Evolutionary conservation across 1,284 basidiomycete species (phyloP), one percentile per base, ranked within the genome.

Genomic region (Tylopilus sp.): DNA sequence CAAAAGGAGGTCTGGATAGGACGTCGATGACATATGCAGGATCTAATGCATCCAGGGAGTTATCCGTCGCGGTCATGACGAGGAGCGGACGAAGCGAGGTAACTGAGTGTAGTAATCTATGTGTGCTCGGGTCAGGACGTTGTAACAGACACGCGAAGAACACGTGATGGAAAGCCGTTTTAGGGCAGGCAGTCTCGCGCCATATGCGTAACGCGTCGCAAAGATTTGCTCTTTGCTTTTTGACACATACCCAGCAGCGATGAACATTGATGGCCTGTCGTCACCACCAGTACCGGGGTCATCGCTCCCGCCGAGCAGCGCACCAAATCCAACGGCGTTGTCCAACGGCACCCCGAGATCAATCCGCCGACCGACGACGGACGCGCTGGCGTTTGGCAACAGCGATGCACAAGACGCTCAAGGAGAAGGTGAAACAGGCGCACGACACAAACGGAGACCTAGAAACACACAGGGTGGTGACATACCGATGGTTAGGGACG

Each of bases 401-500:
- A 78, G 79, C 49, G 78, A 79, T 23, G 74, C 70, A 12, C 76
- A 75, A 41, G 75, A 76, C 23, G 72, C 55, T 5, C 64, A 68
- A n/a, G 71, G 75, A 23, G 73, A 71, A 8, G 68, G 70, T 25
- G 64, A 66, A 29, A 63, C 64, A 5, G 60, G 60, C 2, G 54
- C 60, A 6, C 69, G 72, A 34, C 74, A 72, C 50, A 71, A 77
- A 45, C 71, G 74, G 48, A 72, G 72, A 47, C 73, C 75, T 2
- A 73, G 74, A 49, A 74, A 74, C 21, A 79, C 80, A 56, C 69
- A 70, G 12, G 76, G 76, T 47, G 78, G 74, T 6, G 82, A 92
- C 57, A 80, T 95, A 1, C 89, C 92, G 1, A 73, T 91, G 42
- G 93, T 98, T 1, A 87, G 86, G 57, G 96, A 98, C 69, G 82